phyloP scores from a whole-genome alignment of 768 basidiomycete species.

The Favolaschia claudopus region DNA sequence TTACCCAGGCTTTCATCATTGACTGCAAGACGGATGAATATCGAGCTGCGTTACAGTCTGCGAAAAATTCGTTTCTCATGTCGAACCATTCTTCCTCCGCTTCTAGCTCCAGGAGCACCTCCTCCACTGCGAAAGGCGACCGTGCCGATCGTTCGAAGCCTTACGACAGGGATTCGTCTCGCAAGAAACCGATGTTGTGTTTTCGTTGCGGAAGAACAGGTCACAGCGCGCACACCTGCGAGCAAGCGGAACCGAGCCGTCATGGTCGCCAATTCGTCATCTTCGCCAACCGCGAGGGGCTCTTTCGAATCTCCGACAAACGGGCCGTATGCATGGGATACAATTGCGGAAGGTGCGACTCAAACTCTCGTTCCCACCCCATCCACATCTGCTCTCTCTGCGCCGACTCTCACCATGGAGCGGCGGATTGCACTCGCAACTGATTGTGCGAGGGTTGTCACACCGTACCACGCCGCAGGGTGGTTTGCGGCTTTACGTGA shows the following conservation, averaged over 20 bases:
- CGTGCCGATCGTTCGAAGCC: neutral
- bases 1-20: conserved; percentile 9
- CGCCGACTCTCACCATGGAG: conserved; percentile 10
- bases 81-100: neutral
- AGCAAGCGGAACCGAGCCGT: neutral
- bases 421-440: conserved; percentile 12
- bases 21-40: neutral
- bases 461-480: conserved; percentile 7
- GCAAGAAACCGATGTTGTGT: neutral
- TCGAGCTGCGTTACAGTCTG: conserved; percentile 6
- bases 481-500: conserved; percentile 13
- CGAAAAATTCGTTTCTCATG: neutral
- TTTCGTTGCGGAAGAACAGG: conserved; percentile 9
- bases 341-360: neutral
- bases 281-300: neutral
- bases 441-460: conserved; percentile 4
- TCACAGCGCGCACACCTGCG: neutral
- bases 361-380: neutral
- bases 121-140: neutral
- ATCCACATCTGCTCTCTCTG: conserved; percentile 14
- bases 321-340: neutral
- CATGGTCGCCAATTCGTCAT: conserved; percentile 7
- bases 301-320: conserved; percentile 1
- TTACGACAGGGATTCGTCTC: neutral
- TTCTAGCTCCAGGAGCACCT: neutral